Evolutionary conservation across 2,329 filamentous ascomycete genomes (phyloP).

Genomic region (Colletotrichum lindemuthianum): DNA sequence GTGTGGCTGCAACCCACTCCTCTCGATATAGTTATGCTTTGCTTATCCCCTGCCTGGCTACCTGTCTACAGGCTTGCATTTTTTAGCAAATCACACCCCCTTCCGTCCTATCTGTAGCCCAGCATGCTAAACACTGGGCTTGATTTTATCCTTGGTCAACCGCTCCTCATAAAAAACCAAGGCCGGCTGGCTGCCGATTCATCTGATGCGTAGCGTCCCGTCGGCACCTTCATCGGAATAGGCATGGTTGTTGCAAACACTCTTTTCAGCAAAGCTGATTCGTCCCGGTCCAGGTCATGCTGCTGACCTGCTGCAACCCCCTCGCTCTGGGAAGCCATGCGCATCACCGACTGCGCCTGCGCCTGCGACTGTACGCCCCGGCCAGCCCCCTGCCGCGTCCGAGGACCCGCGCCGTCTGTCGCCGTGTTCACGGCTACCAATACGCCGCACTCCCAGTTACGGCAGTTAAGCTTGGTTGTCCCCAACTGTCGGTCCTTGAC

Average conservation of each 20-base stretch:
- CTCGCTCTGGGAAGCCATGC: not conserved
- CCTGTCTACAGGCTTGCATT: no score
- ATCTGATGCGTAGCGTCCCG: slow-evolving; percentile 55
- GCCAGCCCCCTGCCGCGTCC: slow-evolving; percentile 27
- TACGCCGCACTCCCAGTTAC: slow-evolving; percentile 97
- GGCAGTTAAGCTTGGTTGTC: slow-evolving; percentile 79
- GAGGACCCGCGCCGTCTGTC: slow-evolving; percentile 28
- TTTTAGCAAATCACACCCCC: not conserved
- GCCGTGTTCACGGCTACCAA: slow-evolving; percentile 67
- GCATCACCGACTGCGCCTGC: slow-evolving; percentile 29
- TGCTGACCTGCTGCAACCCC: not conserved
- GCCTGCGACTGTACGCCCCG: slow-evolving; percentile 31
- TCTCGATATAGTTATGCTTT: no score
- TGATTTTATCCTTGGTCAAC: slow-evolving; percentile 16
- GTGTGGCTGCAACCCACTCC: no score
- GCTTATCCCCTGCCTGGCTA: no score
- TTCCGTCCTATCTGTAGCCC: not conserved
- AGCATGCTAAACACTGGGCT: not conserved
- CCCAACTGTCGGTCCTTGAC: slow-evolving; percentile 75
- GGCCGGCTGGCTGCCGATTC: slow-evolving; percentile 43
- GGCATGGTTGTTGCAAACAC: slow-evolving; percentile 55
- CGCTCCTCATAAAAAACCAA: slow-evolving; percentile 51
- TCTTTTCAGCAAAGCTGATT: slow-evolving; percentile 18
- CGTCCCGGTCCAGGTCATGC: slow-evolving; percentile 16
- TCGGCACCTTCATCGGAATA: slow-evolving; percentile 72